A percentile compares a stretch with the other conserved stretches of the same genome.
These are phyloP conservation scores for Coccomyxa sp. DNA, from an alignment of 139 green algal genomes.

Conservation along the genomic window DNA sequence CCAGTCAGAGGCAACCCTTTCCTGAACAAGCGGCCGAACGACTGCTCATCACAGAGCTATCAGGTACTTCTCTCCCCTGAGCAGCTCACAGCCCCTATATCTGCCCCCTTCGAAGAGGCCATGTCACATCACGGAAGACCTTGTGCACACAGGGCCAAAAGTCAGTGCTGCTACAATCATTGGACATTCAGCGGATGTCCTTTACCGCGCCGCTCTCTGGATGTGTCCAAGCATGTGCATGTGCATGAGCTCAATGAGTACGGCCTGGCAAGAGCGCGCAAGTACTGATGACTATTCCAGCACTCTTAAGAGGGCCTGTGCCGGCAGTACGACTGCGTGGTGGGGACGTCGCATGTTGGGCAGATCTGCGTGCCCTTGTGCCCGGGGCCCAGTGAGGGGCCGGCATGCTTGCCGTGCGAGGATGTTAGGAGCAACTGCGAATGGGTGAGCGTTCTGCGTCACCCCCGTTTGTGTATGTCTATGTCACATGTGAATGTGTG, in stretches of 20 bases:
- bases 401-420: not conserved
- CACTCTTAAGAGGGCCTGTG: no score
- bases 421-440: not conserved
- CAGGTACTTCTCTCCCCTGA: not conserved
- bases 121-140: no score
- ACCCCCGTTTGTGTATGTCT: no score
- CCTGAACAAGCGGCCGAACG: not conserved
- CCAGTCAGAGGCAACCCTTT: not conserved
- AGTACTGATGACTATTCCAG: no score
- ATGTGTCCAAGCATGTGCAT: not conserved
- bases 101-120: no score
- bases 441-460: not conserved
- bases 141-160: not conserved
- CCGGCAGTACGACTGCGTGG: not conserved
- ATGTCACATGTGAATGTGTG: no score
- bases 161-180: not conserved
- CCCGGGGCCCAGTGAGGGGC: no score
- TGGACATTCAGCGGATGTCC: not conserved
- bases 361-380: not conserved
- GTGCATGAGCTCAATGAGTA: no score
- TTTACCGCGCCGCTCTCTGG: not conserved
- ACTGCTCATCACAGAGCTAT: not conserved
- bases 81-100: not conserved
- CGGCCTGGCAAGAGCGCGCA: no score
- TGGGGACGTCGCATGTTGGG: not conserved